Conservation (phyloP, 1,139 yeast genomes). For the Pichia sp. region DNA sequence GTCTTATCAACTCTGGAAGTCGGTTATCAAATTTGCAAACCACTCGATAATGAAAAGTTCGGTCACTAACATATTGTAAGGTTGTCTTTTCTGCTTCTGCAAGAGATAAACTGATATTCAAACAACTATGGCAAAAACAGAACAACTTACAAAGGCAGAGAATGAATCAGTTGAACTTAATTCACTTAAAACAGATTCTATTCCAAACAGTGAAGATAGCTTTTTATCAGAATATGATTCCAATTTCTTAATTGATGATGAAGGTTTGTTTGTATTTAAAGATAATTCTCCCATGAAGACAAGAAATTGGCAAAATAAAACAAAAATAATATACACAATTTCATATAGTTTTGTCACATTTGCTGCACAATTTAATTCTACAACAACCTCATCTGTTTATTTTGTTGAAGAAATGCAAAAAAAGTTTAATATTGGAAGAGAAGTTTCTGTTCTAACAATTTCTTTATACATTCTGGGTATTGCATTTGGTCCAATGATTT, state of each 20-base stretch:
- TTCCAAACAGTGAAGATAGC: background rate
- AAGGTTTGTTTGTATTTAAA: constrained; percentile 19
- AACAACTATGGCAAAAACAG: background rate
- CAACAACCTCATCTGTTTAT: constrained; percentile 31
- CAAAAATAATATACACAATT: constrained; percentile 35
- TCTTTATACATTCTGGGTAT: constrained; percentile 66
- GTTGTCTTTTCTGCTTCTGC: background rate
- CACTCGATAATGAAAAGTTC: no score
- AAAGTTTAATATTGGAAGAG: constrained; percentile 45
- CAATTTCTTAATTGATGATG: constrained; percentile 5
- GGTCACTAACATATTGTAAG: no score
- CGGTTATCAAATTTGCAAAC: no score
- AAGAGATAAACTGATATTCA: background rate
- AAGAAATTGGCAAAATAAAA: constrained; percentile 29
- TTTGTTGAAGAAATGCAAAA: constrained; percentile 32
- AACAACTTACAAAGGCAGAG: background rate
- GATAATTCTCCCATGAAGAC: constrained; percentile 18
- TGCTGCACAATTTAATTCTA: constrained; percentile 39
- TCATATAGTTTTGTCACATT: constrained; percentile 37
- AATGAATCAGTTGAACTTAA: background rate
- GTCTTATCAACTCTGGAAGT: no score
- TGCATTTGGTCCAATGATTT: constrained; percentile 62
- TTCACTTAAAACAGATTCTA: background rate
- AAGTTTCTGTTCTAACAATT: constrained; percentile 57
- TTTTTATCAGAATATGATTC: constrained; percentile 1